phyloP scores from a whole-genome alignment of 495 filamentous ascomycete genomes.

The Neohortaea acidophila region DNA sequence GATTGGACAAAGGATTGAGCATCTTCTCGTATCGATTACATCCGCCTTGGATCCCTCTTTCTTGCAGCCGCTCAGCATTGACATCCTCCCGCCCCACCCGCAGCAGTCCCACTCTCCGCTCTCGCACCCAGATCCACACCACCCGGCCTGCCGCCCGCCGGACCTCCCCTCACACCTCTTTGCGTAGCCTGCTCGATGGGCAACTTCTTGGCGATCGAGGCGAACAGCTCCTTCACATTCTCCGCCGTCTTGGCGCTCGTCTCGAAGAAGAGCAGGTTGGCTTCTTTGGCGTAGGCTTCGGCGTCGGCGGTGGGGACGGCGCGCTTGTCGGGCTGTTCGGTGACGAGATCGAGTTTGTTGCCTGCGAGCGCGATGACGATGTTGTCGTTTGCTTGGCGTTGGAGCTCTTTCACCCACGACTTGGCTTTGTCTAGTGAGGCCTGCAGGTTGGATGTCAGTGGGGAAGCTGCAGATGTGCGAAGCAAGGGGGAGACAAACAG shows the following conservation, averaged over 20 bases:
- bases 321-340: conserved; percentile 79
- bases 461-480: too few species aligned
- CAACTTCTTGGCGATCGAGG: conserved; percentile 93
- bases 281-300: conserved; percentile 86
- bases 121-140: conserved; percentile 17
- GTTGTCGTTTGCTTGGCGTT: conserved; percentile 97
- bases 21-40: too few species aligned
- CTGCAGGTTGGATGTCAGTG: too few species aligned
- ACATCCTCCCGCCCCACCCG: conserved; percentile 15
- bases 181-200: conserved; percentile 89
- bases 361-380: conserved; percentile 96
- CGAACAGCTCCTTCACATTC: conserved; percentile 91
- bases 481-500: conserved; percentile 54
- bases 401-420: conserved; percentile 97
- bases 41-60: too few species aligned
- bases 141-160: conserved; percentile 11
- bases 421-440: conserved; percentile 96
- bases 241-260: conserved; percentile 93
- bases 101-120: conserved; percentile 8
- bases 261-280: conserved; percentile 89
- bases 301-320: conserved; percentile 78
- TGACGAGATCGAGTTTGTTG: conserved; percentile 92
- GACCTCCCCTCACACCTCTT: conserved; percentile 55
- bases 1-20: too few species aligned
- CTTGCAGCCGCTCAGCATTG: conserved; percentile 14